Evolutionary conservation across 805 yeast species (phyloP), one percentile per base, ranked within the genome.

Genomic region (Metschnikowia hibisci): DNA sequence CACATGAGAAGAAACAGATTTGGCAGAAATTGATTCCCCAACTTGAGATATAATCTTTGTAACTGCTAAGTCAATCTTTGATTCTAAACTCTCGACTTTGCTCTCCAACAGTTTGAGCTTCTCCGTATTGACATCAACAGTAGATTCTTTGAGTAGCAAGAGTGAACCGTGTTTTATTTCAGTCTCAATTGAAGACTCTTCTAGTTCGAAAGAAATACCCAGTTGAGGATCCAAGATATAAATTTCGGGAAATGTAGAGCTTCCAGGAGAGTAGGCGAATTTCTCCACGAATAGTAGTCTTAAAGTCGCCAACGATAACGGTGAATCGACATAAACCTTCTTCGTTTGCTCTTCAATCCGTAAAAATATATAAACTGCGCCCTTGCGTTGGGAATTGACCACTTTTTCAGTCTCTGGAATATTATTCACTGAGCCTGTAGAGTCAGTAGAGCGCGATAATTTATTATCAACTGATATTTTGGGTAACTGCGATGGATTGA

Each of bases 221-320:
- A 75, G 69, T 2, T 64, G 60, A 0, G 76, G 73, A 46, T 87
- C 95, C 47, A 75, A 80, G 5, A 89, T 71, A 53, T 85, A 84
- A 22, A 93, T 76, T 10, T 82, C 85, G 0, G 98, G 97, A 51
- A 88, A 87, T 1, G 77, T 63, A 10, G 79, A 76, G 0, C 78
- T 62, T 0, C 84, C 83, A 0, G 95, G 93, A 0, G 91, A 76
- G 59, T 84, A 88, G 2, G 91, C 87, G 66, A 89, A 90, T 53
- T 81, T 86, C 55, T 91, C 96, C 5, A 90, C 86, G 57, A 91
- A 91, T 18, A 86, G 65, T 1, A 88, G 70, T 34, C 93, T 73
- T 28, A 85, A 55, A 2, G 81, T 70, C 3, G 81, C 74, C 36
- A 75, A 56, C 0, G 82, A 64, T 3, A 77, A 61, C 1, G 82